These are phyloP conservation scores for Zygosaccharomyces pseudobailii DNA, from an alignment of 1,139 yeast species.

Conservation along the genomic window DNA sequence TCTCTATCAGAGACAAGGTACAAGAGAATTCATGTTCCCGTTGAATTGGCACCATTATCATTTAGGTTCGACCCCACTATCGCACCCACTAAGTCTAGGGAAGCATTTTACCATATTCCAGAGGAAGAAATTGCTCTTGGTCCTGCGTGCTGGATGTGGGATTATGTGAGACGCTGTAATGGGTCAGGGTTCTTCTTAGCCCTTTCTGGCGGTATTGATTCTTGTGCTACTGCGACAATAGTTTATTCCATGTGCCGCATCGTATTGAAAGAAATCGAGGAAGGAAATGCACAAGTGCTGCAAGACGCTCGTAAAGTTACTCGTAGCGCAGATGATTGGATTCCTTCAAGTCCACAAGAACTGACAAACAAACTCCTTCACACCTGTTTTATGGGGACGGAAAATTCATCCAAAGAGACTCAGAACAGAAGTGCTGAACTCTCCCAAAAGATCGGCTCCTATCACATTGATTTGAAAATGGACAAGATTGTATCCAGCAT, in stretches of 20 bases:
- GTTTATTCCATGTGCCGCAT: constrained; percentile 91
- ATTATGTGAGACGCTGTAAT: constrained; percentile 81
- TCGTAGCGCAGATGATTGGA: constrained; percentile 48
- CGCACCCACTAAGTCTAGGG: constrained; percentile 52
- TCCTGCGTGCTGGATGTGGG: constrained; percentile 99
- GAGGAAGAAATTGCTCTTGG: constrained; percentile 97
- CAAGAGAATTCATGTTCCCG: constrained; percentile 55
- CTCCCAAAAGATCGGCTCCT: constrained; percentile 74
- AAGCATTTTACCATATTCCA: constrained; percentile 65
- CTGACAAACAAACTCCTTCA: constrained; percentile 73
- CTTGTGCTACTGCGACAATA: constrained; percentile 94
- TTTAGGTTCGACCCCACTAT: constrained; percentile 57
- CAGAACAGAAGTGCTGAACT: constrained; percentile 76
- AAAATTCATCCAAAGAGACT: constrained; percentile 84
- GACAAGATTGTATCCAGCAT: constrained; percentile 76
- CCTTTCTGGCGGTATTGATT: constrained; percentile 93
- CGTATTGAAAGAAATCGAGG: constrained; percentile 61
- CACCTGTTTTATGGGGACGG: constrained; percentile 93
- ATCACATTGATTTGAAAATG: constrained; percentile 89
- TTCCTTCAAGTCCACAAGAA: constrained; percentile 70
- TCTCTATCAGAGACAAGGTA: constrained; percentile 46
- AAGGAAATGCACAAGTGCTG: constrained; percentile 69
- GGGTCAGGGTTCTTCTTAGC: constrained; percentile 93
- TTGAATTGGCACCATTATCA: constrained; percentile 56
- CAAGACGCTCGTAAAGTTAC: constrained; percentile 66